A percentile compares a stretch with the other conserved stretches of the same genome.
These are phyloP conservation scores for Diaporthe ilicicola DNA, from an alignment of 2,329 filamentous ascomycete genomes.

Conservation along the genomic window DNA sequence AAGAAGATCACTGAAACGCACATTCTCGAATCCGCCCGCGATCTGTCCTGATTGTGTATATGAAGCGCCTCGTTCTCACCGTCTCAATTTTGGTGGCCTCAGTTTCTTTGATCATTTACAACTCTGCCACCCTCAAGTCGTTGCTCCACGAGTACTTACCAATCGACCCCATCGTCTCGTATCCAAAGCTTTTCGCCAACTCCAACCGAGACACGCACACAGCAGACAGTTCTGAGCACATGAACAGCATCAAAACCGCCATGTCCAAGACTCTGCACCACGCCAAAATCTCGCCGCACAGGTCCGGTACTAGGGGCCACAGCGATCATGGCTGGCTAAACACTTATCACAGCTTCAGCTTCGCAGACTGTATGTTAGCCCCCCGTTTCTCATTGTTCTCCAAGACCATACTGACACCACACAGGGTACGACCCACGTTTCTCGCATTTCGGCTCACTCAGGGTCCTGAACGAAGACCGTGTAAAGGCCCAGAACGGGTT, in stretches of 20 bases:
- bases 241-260: constrained; percentile 52
- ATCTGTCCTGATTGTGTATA: constrained; percentile 40
- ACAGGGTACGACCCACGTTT: constrained; percentile 68
- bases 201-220: neutral
- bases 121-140: constrained; percentile 34
- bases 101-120: constrained; percentile 43
- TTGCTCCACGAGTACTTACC: constrained; percentile 31
- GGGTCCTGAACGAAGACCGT: constrained; percentile 90
- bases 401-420: neutral
- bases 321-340: constrained; percentile 88
- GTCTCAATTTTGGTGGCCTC: constrained; percentile 41
- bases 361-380: constrained; percentile 65
- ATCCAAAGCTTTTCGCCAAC: neutral
- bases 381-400: neutral
- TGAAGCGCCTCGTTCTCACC: constrained; percentile 40
- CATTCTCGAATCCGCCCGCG: constrained; percentile 28
- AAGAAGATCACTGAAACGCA: neutral
- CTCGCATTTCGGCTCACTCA: constrained; percentile 76
- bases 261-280: constrained; percentile 72
- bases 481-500: constrained; percentile 79
- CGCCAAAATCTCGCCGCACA: constrained; percentile 78
- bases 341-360: constrained; percentile 86
- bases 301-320: constrained; percentile 76
- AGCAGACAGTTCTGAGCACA: constrained; percentile 32
- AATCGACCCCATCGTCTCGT: neutral